Evolutionary conservation across 768 basidiomycete species (phyloP), one percentile per base, ranked within the genome.

Genomic region (Lanmaoa rubissima): DNA sequence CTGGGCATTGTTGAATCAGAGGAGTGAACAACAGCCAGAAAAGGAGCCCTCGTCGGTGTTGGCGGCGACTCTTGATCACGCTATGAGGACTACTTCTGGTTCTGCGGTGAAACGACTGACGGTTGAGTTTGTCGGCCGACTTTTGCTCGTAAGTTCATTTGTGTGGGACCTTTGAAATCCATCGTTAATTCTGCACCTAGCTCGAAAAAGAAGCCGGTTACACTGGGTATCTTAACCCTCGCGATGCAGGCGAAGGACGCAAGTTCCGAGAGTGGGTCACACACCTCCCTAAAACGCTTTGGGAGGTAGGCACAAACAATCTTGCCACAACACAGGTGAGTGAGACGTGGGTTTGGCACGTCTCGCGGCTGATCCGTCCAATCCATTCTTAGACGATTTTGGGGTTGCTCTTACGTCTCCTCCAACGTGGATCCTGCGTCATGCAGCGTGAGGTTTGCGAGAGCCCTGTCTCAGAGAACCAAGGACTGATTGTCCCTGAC

Each of bases 241-340:
- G 48, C 61, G 71, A 53, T 58, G 67, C 61, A 55, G 61, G 57
- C 5, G 67, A 66, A 41, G 62, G 58, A 26, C 62, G 54, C 34
- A 76, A 72, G 50, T 70, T 87, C 39, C 73, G 78, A 49, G 79
- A 79, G 21, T 97, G 94, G 93, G 61, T 93, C 17, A 69, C 79
- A 28, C 84, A 88, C 60, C 79, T 97, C 43, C 92, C 94, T 0
- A 87, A 84, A 71, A 79, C 80, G 7, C 75, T 98, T 5, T 98
- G 95, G 95, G 94, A 98, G 69, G 70, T 89, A 11, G 87, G 88
- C 4, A 72, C 71, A 11, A 80, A 71, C 51, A 82, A 91, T 66
- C 67, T 80, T 17, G 61, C 70, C 1, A 73, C 80, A 5, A 85
- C 86, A 0, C 84, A 90, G 80, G 92, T 90, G 49, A 61, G 77